phyloP scores from a whole-genome alignment of 495 filamentous ascomycete species.

The Opeltia flavorubescens region DNA sequence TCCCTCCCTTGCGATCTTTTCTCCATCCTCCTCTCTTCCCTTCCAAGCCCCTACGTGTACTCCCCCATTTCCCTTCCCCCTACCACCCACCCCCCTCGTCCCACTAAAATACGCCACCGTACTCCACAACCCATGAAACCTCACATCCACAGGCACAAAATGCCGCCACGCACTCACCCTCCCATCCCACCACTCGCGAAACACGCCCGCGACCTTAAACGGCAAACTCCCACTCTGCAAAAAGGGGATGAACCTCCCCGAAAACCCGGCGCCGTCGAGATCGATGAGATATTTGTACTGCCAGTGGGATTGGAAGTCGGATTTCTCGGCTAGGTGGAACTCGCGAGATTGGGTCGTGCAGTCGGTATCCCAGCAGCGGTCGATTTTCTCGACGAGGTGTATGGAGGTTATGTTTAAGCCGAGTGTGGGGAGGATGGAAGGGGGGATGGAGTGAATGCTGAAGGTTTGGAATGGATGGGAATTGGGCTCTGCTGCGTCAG shows the following conservation, averaged over 20 bases:
- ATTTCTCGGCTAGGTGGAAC: constrained; percentile 26
- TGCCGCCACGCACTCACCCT: constrained; percentile 61
- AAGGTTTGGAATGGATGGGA: constrained; percentile 15
- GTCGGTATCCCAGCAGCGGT: constrained; percentile 36
- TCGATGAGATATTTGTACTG: constrained; percentile 55
- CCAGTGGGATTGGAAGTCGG: constrained; percentile 47
- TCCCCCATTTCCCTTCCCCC: neutral
- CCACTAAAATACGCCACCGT: constrained; percentile 34
- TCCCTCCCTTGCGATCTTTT: constrained; percentile 51
- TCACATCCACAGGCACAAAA: constrained; percentile 61
- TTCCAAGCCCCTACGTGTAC: constrained; percentile 2
- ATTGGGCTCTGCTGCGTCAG: neutral
- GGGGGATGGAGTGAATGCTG: constrained; percentile 10
- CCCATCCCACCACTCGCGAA: constrained; percentile 62
- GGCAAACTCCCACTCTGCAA: constrained; percentile 47
- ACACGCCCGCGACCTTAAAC: constrained; percentile 46
- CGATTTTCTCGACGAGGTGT: constrained; percentile 35
- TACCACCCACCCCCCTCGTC: neutral
- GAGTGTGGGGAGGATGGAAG: constrained; percentile 32
- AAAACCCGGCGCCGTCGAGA: constrained; percentile 53
- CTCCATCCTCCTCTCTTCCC: constrained; percentile 17
- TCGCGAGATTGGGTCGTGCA: constrained; percentile 38
- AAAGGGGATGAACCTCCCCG: constrained; percentile 47
- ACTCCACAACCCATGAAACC: constrained; percentile 49
- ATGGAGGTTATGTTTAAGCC: constrained; percentile 26